Base-by-base conservation (phyloP, 495 filamentous ascomycete genomes). In the Penicillium salamii region DNA sequence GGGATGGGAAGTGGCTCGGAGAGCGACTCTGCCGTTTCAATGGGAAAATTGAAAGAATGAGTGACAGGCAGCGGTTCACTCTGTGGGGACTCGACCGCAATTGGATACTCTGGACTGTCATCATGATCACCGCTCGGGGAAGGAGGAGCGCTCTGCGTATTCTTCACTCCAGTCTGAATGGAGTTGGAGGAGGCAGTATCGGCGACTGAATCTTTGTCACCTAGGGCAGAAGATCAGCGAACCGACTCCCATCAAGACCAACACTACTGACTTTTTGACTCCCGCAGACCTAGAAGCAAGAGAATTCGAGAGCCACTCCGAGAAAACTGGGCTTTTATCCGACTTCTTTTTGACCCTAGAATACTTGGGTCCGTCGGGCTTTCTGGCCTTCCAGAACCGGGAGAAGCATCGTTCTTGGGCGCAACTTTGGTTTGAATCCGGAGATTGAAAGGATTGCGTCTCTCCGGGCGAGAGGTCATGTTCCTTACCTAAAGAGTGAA, bases 331-430 rank as follows among this genome's bases (percentile, higher is more conserved):
- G 39, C 26, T 15, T 40, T 55, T 3, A 65, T 40, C 12, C 58
- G 52, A 35, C 45, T 29, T 40, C 42, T 59, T 17, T 42, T 19
- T 5, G 23, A 12, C 12, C 36, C 19, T 11, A 40, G 37, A 20
- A 50, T 43, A 18, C 38, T 49, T 21, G 53, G 42, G 20, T 65
- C 63, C 6, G 45, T 47, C 15, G 60, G 53, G 24, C 48, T 61
- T 23, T 69, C 67, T 9, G 71, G 66, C 32, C 60, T 23, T 13
- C 54, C 53, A 8, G 62, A 63, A 15, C 54, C 52, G n/a, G 50
- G 34, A n/a, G 54, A 43, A 29, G 51, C 54, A 26, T 47, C 26
- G 17, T 39, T 59, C 54, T 46, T 39, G 28, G 50, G 18, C 37
- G 32, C 44, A 28, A 42, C 36, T 58, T 58, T 62, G 31, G 32